phyloP scores from a whole-genome alignment of 140 eudicot species.

The Oenanthe javanica region DNA sequence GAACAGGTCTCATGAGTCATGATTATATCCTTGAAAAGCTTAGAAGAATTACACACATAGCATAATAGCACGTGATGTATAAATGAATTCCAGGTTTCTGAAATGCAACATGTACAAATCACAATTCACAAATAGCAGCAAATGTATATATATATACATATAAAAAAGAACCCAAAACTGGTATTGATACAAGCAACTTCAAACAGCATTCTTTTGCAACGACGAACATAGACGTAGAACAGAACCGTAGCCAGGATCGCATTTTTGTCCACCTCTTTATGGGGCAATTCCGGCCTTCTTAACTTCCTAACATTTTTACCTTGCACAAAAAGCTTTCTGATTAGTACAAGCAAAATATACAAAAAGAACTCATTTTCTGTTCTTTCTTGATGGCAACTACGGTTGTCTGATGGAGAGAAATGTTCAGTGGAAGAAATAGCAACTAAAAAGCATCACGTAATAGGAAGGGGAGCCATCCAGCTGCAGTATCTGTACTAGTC shows the following conservation, averaged over 20 bases:
- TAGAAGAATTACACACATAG: too few relatives aligned
- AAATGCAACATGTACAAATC: background rate
- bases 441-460: slow-evolving; percentile 1
- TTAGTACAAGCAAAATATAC: slow-evolving; percentile 22
- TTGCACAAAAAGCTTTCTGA: slow-evolving; percentile 14
- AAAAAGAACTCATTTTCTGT: slow-evolving; percentile 10
- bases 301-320: background rate
- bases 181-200: slow-evolving; percentile 11
- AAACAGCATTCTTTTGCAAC: background rate
- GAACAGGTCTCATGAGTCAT: too few relatives aligned
- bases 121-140: background rate
- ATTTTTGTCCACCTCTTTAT: background rate
- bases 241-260: background rate
- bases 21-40: too few relatives aligned
- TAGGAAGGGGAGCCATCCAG: slow-evolving; percentile 13
- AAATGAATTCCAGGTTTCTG: background rate
- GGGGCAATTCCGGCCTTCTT: background rate
- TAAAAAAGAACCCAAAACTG: background rate
- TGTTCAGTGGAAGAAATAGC: background rate
- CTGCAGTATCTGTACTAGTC: slow-evolving; percentile 3
- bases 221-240: background rate
- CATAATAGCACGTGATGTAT: too few relatives aligned
- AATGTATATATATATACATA: background rate
- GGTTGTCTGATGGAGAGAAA: background rate
- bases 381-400: background rate